Percentiles rank a stretch among this genome's conserved stretches.
These are phyloP conservation scores for Aureobasidium musti DNA, from an alignment of 2,329 filamentous ascomycete species.

Conservation along the genomic window DNA sequence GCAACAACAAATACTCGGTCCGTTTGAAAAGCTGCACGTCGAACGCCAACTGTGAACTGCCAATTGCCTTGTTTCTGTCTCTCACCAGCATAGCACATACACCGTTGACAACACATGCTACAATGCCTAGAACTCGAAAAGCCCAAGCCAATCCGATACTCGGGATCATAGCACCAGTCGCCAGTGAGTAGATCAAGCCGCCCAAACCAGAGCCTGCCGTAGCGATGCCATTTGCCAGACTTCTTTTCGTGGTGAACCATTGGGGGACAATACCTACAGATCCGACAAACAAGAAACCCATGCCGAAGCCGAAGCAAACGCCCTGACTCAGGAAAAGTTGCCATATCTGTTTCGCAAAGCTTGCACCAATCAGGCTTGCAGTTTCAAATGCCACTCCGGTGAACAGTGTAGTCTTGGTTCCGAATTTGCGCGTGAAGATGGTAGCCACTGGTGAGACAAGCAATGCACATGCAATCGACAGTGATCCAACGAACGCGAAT, in stretches of 20 bases:
- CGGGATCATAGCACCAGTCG: slow-evolving; percentile 67
- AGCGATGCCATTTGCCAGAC: slow-evolving; percentile 68
- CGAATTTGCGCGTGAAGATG: slow-evolving; percentile 59
- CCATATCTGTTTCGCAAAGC: slow-evolving; percentile 69
- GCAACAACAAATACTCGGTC: slow-evolving; percentile 63
- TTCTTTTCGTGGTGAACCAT: slow-evolving; percentile 70
- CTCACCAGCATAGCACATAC: slow-evolving; percentile 63
- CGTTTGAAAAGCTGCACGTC: slow-evolving; percentile 63
- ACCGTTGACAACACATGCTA: slow-evolving; percentile 65
- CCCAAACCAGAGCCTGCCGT: slow-evolving; percentile 73
- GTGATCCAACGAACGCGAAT: slow-evolving; percentile 76
- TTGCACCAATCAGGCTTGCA: slow-evolving; percentile 67
- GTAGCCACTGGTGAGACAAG: slow-evolving; percentile 70
- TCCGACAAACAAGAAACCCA: slow-evolving; percentile 74
- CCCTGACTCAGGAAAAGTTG: slow-evolving; percentile 76
- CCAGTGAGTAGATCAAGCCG: slow-evolving; percentile 69
- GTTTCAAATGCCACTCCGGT: slow-evolving; percentile 66
- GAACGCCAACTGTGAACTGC: slow-evolving; percentile 67
- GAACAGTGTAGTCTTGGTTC: slow-evolving; percentile 65
- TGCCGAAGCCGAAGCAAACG: slow-evolving; percentile 72
- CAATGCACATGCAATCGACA: slow-evolving; percentile 67
- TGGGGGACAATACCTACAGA: slow-evolving; percentile 68
- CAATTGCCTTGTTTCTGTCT: slow-evolving; percentile 72
- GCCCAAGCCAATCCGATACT: slow-evolving; percentile 66
- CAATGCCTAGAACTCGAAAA: slow-evolving; percentile 64